Percentiles rank a stretch among this genome's conserved stretches.
These are phyloP conservation scores for Blastobotrys aristatus DNA, from an alignment of 1,139 yeast genomes.

Conservation along the genomic window DNA sequence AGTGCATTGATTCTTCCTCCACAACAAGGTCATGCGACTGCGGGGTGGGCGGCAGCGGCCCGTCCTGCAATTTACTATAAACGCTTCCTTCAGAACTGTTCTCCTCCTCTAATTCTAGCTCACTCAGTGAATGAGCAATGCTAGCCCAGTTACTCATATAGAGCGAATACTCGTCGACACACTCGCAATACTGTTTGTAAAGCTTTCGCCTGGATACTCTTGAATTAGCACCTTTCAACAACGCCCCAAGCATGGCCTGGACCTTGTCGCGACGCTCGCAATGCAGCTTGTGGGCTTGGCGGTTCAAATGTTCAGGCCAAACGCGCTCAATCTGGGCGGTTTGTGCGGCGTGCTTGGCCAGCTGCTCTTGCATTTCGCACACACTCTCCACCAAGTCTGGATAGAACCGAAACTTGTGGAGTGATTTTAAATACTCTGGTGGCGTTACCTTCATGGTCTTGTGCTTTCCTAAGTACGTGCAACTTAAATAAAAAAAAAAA, in stretches of 20 bases:
- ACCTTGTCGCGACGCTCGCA: not conserved
- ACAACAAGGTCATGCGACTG: no score
- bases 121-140: not conserved
- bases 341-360: not conserved
- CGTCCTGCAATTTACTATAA: no score
- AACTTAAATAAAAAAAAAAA: no score
- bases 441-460: not conserved
- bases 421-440: not conserved
- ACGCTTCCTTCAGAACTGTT: no score
- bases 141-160: slow-evolving; percentile 1
- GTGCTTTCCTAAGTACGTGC: no score
- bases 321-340: not conserved
- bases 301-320: not conserved
- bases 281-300: not conserved
- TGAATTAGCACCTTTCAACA: not conserved
- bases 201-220: not conserved
- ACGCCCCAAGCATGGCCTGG: not conserved
- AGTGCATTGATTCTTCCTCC: no score
- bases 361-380: not conserved
- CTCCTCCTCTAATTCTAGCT: not conserved
- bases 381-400: not conserved
- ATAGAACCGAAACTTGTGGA: not conserved
- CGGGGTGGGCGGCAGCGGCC: not conserved
- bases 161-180: not conserved
- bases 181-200: not conserved